phyloP scores from a whole-genome alignment of 2,329 filamentous ascomycete species.

The Ceratocystis variospora region DNA sequence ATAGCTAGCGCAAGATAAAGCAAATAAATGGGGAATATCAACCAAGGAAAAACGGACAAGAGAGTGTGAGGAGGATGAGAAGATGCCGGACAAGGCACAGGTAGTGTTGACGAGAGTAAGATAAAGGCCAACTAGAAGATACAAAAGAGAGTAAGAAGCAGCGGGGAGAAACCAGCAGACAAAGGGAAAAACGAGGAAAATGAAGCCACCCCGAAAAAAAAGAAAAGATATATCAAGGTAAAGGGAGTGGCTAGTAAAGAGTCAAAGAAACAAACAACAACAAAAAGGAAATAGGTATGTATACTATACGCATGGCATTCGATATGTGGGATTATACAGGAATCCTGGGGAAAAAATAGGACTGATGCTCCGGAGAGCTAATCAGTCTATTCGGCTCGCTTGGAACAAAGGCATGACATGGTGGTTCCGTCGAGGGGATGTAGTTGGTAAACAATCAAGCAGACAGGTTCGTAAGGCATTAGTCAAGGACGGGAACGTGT shows the following conservation, averaged over 20 bases:
- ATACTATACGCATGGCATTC: slow-evolving; percentile 9
- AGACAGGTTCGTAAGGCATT: slow-evolving; percentile 11
- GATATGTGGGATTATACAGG: background rate
- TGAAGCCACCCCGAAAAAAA: background rate
- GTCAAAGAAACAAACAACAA: slow-evolving; percentile 6
- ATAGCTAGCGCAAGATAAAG: background rate
- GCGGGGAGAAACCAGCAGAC: background rate
- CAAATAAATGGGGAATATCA: slow-evolving; percentile 2
- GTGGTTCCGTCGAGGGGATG: background rate
- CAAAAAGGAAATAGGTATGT: slow-evolving; percentile 11
- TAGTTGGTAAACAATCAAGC: background rate
- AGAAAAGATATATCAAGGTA: background rate
- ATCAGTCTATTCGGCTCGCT: no score
- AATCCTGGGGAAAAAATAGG: no score
- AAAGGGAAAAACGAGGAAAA: background rate
- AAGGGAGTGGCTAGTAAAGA: background rate
- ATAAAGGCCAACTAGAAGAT: background rate
- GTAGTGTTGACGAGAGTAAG: background rate
- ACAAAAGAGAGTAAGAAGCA: background rate
- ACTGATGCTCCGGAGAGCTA: no score
- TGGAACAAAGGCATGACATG: no score
- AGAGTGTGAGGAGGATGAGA: background rate
- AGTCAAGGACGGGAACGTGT: background rate
- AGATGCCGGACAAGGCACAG: background rate
- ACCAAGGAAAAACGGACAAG: slow-evolving; percentile 3